Evolutionary conservation across 371 early-diverging fungal species (phyloP), one percentile per base, ranked within the genome.

Genomic region (Mucor mucedo): DNA sequence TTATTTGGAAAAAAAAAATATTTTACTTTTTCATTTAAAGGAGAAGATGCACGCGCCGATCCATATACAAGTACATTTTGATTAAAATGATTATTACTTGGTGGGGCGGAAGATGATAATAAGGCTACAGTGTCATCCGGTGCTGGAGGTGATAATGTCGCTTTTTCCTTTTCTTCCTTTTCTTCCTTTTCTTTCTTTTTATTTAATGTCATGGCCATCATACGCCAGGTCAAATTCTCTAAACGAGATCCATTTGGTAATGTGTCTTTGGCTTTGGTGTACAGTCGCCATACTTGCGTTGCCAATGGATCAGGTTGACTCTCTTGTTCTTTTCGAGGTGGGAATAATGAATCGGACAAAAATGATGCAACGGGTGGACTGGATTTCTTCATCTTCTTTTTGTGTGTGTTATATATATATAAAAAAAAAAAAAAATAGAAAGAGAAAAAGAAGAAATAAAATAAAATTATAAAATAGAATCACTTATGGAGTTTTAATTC

Each of bases 141-240:
- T 9, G 27, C 45, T 44, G 64, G 64, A n/a, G 64, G 58, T 35
- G 58, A 50, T 33, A 42, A 56, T 33, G 45, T 21, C 21, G 21
- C n/a, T n/a, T 42, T 33, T 48, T 63, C 58, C 74, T 52, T 38
- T 29, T 29, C 57, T 4, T 62, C 60, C 62, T 81, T 75, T 47
- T 42, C 41, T 48, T 63, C 58, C 74, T 52, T 38, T 29, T 29
- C 57, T 4, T 62, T 62, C 62, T 81, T 75, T 47, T 83, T 78
- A 57, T 73, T 82, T 13, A 84, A 59, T 6, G 80, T 77, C 78
- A 88, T 79, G 5, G 86, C 84, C 90, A 90, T 89, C 78, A 85
- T 83, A 39, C 90, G 78, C 90, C 90, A 90, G 1, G 88, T 84
- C 48, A 88, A 55, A 68, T 90, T 90, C 65, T 90, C 90, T 13